Evolutionary conservation across 179 eudicot species (phyloP).

Genomic region (Amaranthus tricolor): DNA sequence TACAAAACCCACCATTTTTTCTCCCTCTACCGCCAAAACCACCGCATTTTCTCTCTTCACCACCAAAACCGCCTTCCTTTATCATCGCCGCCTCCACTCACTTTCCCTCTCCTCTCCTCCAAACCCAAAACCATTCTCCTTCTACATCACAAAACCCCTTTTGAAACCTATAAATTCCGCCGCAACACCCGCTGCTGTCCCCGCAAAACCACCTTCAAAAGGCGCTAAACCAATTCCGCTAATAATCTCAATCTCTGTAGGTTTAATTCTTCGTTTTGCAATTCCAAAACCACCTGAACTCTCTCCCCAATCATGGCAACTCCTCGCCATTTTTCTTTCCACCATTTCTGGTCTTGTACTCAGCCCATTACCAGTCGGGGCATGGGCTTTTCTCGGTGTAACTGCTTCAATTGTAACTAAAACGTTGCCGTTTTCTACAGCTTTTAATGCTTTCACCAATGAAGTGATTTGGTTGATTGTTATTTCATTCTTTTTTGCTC

Average conservation of each 20-base stretch:
- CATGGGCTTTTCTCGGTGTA: slow-evolving; percentile 63
- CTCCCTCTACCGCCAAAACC: slow-evolving; percentile 20
- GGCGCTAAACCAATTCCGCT: slow-evolving; percentile 37
- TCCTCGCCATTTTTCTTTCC: slow-evolving; percentile 53
- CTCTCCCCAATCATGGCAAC: slow-evolving; percentile 54
- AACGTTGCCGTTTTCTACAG: slow-evolving; percentile 52
- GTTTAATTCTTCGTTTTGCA: slow-evolving; percentile 39
- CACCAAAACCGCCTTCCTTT: neutral
- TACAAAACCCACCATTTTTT: slow-evolving; percentile 13
- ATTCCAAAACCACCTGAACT: slow-evolving; percentile 46
- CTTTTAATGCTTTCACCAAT: slow-evolving; percentile 53
- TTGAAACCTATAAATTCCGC: slow-evolving; percentile 26
- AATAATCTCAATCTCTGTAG: slow-evolving; percentile 33
- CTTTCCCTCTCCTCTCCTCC: neutral
- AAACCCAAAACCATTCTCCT: neutral
- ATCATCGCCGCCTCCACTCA: neutral
- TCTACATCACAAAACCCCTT: slow-evolving; percentile 10
- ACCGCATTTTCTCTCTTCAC: slow-evolving; percentile 3
- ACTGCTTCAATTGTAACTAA: slow-evolving; percentile 41
- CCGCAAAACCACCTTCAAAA: neutral
- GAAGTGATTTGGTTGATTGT: slow-evolving; percentile 77
- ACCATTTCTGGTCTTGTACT: slow-evolving; percentile 57
- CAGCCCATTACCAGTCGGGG: slow-evolving; percentile 57
- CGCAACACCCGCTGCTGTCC: neutral
- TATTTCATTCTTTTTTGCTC: slow-evolving; percentile 71